Percentiles rank a stretch among this genome's conserved stretches.
Conservation (phyloP, 108 stramenopile species). For the Nitzschia palea region DNA sequence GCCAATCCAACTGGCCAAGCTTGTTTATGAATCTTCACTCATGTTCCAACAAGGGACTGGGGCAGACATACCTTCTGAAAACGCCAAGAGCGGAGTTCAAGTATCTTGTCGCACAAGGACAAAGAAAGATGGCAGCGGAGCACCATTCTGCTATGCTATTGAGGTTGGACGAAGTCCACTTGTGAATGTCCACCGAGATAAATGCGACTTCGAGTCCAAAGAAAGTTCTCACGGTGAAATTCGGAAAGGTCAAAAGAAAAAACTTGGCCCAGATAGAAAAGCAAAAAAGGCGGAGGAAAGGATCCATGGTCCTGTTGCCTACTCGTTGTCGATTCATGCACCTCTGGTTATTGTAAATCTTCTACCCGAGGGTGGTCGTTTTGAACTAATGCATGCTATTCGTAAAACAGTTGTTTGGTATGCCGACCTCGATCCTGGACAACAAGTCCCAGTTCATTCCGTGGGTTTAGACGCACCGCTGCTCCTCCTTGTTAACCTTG, state of each 20-base stretch:
- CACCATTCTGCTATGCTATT: slow-evolving; percentile 84
- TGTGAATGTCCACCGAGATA: slow-evolving; percentile 21
- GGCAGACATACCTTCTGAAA: slow-evolving; percentile 47
- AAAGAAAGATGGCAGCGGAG: slow-evolving; percentile 22
- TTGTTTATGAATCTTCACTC: slow-evolving; percentile 76
- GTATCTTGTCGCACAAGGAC: slow-evolving; percentile 53
- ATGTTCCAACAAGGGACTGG: slow-evolving; percentile 55
- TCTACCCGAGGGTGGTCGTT: slow-evolving; percentile 81
- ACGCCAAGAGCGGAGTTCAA: slow-evolving; percentile 71
- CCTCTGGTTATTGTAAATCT: slow-evolving; percentile 95
- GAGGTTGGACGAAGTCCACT: slow-evolving; percentile 85
- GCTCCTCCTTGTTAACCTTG: slow-evolving; percentile 86
- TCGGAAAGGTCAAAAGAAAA: slow-evolving; percentile 6
- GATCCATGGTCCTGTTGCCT: slow-evolving; percentile 78
- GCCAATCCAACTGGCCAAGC: slow-evolving; percentile 75
- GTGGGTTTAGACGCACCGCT: slow-evolving; percentile 90
- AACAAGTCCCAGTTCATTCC: slow-evolving; percentile 77
- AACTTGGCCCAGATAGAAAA: slow-evolving; percentile 3
- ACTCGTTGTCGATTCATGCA: slow-evolving; percentile 85
- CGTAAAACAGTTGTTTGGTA: slow-evolving; percentile 82
- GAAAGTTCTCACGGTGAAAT: background rate
- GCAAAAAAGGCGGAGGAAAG: slow-evolving; percentile 17
- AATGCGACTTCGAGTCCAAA: background rate
- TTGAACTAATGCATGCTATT: slow-evolving; percentile 89
- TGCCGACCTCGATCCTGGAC: slow-evolving; percentile 82